A percentile compares a stretch with the other conserved stretches of the same genome.
These are phyloP conservation scores for Calonectria pseudoturangicola DNA, from an alignment of 2,329 filamentous ascomycete genomes.

Conservation along the genomic window DNA sequence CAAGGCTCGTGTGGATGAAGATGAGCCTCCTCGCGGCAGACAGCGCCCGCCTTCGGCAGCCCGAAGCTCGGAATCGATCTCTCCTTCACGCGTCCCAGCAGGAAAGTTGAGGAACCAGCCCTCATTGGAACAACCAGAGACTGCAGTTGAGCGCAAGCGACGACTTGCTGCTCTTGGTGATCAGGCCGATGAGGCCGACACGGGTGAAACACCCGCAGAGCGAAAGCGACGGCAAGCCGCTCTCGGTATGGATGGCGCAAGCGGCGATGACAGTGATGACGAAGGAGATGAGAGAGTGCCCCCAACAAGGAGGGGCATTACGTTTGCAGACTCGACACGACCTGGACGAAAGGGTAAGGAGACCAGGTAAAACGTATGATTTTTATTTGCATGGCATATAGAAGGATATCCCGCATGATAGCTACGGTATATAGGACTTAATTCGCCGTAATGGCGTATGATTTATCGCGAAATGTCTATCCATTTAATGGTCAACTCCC, in stretches of 20 bases:
- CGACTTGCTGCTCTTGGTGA: slow-evolving; percentile 73
- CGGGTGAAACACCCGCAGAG: slow-evolving; percentile 83
- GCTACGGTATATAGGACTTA: slow-evolving; percentile 29
- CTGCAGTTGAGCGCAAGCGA: slow-evolving; percentile 80
- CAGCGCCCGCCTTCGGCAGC: slow-evolving; percentile 23
- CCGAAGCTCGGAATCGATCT: slow-evolving; percentile 45
- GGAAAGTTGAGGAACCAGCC: slow-evolving; percentile 42
- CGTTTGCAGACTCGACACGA: slow-evolving; percentile 73
- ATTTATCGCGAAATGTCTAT: slow-evolving; percentile 15
- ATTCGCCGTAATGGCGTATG: slow-evolving; percentile 32
- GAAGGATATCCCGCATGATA: slow-evolving; percentile 40
- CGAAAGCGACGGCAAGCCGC: slow-evolving; percentile 83
- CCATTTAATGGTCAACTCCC: too few relatives aligned
- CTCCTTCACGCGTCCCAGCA: slow-evolving; percentile 41
- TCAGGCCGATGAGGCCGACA: slow-evolving; percentile 63
- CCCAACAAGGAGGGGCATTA: slow-evolving; percentile 72
- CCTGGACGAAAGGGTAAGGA: slow-evolving; percentile 44
- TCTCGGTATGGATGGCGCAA: slow-evolving; percentile 75
- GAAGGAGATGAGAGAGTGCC: slow-evolving; percentile 74
- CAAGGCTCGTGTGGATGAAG: slow-evolving; percentile 47
- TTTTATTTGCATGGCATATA: slow-evolving; percentile 49
- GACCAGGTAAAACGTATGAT: slow-evolving; percentile 25
- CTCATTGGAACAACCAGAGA: slow-evolving; percentile 70
- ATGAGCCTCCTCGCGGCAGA: slow-evolving; percentile 39
- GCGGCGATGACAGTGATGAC: slow-evolving; percentile 67